Evolutionary conservation across 176 grass and related monocot genomes (phyloP).

Genomic region (Dendrocalamus sinicus): DNA sequence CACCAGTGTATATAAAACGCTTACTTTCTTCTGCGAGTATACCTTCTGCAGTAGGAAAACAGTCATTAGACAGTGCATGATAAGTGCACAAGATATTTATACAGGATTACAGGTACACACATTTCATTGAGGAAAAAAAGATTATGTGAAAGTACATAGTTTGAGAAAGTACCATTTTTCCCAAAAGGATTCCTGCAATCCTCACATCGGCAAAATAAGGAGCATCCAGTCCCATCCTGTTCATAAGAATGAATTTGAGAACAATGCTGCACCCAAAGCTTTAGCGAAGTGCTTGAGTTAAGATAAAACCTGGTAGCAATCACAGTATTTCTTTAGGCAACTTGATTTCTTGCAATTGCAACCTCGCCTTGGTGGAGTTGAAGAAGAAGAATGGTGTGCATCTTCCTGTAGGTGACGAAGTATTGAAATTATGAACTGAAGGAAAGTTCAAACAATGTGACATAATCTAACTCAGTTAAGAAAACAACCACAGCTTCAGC

Average conservation of each 20-base stretch:
- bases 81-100: neutral
- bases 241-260: slow-evolving; percentile 3
- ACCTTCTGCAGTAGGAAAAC: slow-evolving; percentile 49
- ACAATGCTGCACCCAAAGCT: neutral
- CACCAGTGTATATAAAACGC: slow-evolving; percentile 56
- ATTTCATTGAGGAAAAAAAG: neutral
- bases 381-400: slow-evolving; percentile 59
- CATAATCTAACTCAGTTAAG: slow-evolving; percentile 15
- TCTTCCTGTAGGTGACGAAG: slow-evolving; percentile 52
- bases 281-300: slow-evolving; percentile 14
- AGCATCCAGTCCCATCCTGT: slow-evolving; percentile 65
- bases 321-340: slow-evolving; percentile 80
- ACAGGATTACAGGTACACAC: neutral
- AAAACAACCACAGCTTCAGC: slow-evolving; percentile 56
- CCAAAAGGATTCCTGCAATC: slow-evolving; percentile 70
- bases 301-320: slow-evolving; percentile 74
- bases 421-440: slow-evolving; percentile 23
- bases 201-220: slow-evolving; percentile 62
- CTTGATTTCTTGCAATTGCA: slow-evolving; percentile 84
- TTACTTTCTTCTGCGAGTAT: slow-evolving; percentile 53
- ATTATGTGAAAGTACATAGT: slow-evolving; percentile 20
- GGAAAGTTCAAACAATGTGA: neutral
- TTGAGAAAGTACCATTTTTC: slow-evolving; percentile 57
- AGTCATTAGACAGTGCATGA: neutral
- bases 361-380: slow-evolving; percentile 57